phyloP scores from a whole-genome alignment of 2,329 filamentous ascomycete species.

The Penicillium frequentans region DNA sequence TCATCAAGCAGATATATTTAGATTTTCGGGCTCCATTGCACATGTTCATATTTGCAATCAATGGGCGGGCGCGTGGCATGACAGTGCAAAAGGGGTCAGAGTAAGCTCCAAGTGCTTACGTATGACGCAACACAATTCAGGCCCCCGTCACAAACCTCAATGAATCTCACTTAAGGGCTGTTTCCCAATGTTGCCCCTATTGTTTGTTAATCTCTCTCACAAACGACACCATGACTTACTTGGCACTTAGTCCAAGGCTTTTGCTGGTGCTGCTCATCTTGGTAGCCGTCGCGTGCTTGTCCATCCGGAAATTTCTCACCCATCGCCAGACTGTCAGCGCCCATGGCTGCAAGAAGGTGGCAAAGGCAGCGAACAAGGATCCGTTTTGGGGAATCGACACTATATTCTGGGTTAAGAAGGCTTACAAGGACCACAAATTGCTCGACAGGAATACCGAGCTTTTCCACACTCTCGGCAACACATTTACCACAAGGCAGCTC shows the following conservation, averaged over 20 bases:
- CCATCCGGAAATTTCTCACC: not conserved
- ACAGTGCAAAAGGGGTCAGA: too few relatives aligned
- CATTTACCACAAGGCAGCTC: not conserved
- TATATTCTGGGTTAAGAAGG: not conserved
- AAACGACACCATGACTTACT: not conserved
- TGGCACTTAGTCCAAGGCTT: not conserved
- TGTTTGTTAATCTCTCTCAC: not conserved
- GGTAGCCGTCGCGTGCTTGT: not conserved
- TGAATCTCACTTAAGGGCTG: not conserved
- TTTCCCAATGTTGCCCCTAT: not conserved
- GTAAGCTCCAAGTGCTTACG: not conserved
- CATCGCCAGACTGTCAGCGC: not conserved
- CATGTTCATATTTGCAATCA: too few relatives aligned
- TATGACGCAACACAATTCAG: not conserved
- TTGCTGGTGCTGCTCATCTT: not conserved
- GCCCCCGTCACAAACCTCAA: not conserved
- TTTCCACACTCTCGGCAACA: not conserved
- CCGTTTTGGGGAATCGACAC: not conserved
- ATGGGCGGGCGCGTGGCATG: too few relatives aligned
- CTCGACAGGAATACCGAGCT: not conserved
- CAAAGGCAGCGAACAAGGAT: not conserved
- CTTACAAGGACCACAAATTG: not conserved
- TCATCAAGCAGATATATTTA: not conserved
- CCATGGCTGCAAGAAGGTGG: not conserved
- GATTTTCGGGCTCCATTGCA: not conserved